Evolutionary conservation across 176 grass and related monocot genomes (phyloP), one percentile per base, ranked within the genome.

Genomic region (Elymus sibiricus): DNA sequence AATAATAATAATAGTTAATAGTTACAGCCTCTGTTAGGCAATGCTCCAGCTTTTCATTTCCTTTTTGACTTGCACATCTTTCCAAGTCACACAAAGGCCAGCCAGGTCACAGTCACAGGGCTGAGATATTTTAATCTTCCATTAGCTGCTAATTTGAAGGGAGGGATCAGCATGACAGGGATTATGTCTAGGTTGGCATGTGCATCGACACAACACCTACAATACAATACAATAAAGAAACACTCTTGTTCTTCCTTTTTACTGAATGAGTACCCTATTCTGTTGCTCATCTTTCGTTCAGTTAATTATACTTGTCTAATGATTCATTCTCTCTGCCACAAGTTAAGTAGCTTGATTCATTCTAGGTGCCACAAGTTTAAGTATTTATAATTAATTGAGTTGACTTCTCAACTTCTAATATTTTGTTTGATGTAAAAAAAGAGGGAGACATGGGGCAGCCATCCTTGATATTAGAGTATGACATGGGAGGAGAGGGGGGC

Each of bases 401-500:
- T 51, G 25, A 26, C 56, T 77, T 85, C 75, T 85, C 68, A 79
- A 40, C 49, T n/a, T 85, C 67, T 81, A n/a, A 26, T 53, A 17
- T 69, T 86, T 14, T 16, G 12, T 66, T 4, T 67, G 15, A 37
- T 68, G 7, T 35, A 10, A 68, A 68, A 68, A 67, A 34, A 35
- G 32, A 98, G 96, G 92, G 84, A 24, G 75, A n/a, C n/a, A n/a
- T n/a, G n/a, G n/a, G n/a, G n/a, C n/a, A n/a, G n/a, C n/a, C n/a
- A n/a, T n/a, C n/a, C 15, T 72, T 90, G 60, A 40, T 98, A 35
- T 92, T 90, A 38, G 93, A 91, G 62, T 98, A 98, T 81, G 88
- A 95, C 64, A 82, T 98, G 51, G 96, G 96, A 70, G 93, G 80
- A 73, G 96, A 95, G 86, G 88, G 96, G n/a, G 96, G 95, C 85